Base-by-base conservation (phyloP, 2,329 filamentous ascomycete species). In the Xylaria hypoxylon region DNA sequence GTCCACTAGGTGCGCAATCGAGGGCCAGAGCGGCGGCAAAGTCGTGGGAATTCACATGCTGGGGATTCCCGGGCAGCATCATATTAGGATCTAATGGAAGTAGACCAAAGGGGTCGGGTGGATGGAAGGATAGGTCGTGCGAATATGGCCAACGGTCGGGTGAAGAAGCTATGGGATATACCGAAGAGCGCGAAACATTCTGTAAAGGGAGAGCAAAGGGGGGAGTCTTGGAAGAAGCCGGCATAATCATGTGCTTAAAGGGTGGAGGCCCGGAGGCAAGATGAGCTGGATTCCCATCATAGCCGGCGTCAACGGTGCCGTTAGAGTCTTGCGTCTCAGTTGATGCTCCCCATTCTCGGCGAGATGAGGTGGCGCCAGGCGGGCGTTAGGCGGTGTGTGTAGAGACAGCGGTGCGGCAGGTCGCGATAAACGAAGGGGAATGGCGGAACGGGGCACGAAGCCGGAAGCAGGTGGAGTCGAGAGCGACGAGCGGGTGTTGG, bases 251-350 rank as follows among this genome's bases (percentile, higher is more conserved):
- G 77, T 97, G 94, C 80, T 97, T 97, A 52, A 89, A 83, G 1
- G 92, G 90, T 42, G 92, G 92, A 5, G 91, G 90, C 42, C 92
- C 91, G 40, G 90, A 88, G 10, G 86, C 88, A 73, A 90, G 88
- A 75, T 93, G 91, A 24, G 90, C 85, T 1, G 90, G 89, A 5
- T 92, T 92, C 35, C 92, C 93, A 84, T 98, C 94, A 75, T 97
- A 97, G 11, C 93, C 94, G 60, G 92, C 93, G 70, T 95, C 91
- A 68, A 98, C 86, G 42, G 94, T 97, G n/a, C 95, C 96, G 75
- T 90, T 95, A 4, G 96, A 8, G 95, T 98, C 79, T 98, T 98
- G 71, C 95, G 89, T 71, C 95, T 89, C 63, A 97, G 84, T 73
- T 93, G 92, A 78, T 97, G 90, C 78, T 97, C 93, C 60, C 79